Percentiles rank a stretch among this genome's conserved stretches.
phyloP scores from a whole-genome alignment of 495 filamentous ascomycete genomes.

The Wilcoxina mikolae region DNA sequence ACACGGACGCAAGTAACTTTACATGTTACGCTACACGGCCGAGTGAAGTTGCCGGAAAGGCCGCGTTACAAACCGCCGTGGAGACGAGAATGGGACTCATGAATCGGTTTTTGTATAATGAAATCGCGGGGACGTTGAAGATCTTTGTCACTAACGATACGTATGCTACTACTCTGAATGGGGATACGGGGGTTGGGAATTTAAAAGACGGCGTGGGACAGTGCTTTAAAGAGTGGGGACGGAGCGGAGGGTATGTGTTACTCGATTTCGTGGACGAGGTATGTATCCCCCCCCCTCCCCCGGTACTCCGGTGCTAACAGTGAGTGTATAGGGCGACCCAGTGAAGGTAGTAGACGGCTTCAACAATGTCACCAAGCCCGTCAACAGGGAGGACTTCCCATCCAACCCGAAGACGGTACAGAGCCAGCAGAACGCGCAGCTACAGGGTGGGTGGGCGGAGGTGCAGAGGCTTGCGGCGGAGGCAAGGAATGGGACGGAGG shows the following conservation, averaged over 20 bases:
- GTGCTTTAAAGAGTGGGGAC: constrained; percentile 41
- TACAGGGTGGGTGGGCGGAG: not conserved
- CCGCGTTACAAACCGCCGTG: constrained; percentile 30
- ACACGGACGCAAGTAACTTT: constrained; percentile 37
- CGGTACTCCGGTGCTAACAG: not conserved
- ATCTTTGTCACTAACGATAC: constrained; percentile 43
- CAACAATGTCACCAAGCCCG: constrained; percentile 4
- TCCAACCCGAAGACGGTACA: not conserved
- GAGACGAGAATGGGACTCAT: constrained; percentile 41
- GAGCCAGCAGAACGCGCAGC: not conserved
- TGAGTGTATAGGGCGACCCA: not conserved
- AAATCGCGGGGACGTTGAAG: constrained; percentile 26
- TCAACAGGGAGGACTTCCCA: not conserved
- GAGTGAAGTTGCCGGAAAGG: constrained; percentile 27
- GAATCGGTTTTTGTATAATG: constrained; percentile 57
- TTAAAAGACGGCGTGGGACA: constrained; percentile 42
- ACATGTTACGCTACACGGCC: constrained; percentile 54
- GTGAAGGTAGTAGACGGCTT: not conserved
- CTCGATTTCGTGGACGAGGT: constrained; percentile 41
- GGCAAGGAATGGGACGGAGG: not conserved
- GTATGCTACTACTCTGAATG: constrained; percentile 43
- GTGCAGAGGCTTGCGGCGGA: constrained; percentile 1
- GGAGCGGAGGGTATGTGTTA: constrained; percentile 44
- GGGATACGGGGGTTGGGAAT: constrained; percentile 37
- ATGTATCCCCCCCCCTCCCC: not conserved